Conservation (phyloP, 768 basidiomycete genomes). For the Mycena metata region DNA sequence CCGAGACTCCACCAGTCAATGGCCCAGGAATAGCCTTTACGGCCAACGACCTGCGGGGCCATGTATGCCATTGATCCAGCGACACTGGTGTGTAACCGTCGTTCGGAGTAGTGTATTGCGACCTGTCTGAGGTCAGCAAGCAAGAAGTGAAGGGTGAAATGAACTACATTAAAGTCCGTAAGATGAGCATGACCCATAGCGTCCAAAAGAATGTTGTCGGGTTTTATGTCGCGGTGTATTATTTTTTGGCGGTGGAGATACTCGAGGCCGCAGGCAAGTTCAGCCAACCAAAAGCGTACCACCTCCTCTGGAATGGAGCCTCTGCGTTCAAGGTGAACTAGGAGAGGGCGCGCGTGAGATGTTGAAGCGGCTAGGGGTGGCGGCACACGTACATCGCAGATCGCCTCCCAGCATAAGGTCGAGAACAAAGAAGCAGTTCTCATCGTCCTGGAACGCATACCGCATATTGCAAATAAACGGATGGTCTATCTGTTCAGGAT, state of each 20-base stretch:
- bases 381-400: conserved; percentile 78
- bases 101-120: conserved; percentile 96
- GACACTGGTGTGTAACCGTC: conserved; percentile 89
- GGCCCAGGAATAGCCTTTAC: conserved; percentile 93
- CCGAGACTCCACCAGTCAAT: conserved; percentile 98
- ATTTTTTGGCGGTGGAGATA: conserved; percentile 95
- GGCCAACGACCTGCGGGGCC: conserved; percentile 96
- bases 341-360: conserved; percentile 15
- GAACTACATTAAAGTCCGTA: conserved; percentile 90
- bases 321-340: conserved; percentile 88
- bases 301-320: conserved; percentile 75
- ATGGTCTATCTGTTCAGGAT: conserved; percentile 77
- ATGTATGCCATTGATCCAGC: conserved; percentile 99
- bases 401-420: conserved; percentile 98
- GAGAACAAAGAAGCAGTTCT: conserved; percentile 97
- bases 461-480: conserved; percentile 91
- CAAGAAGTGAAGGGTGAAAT: not conserved
- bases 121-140: conserved; percentile 47
- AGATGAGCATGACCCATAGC: conserved; percentile 95
- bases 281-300: conserved; percentile 91
- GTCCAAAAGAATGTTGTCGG: conserved; percentile 97
- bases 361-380: conserved; percentile 15
- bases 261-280: conserved; percentile 85
- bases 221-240: conserved; percentile 91
- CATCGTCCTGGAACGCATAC: conserved; percentile 97